phyloP scores from a whole-genome alignment of 176 grass and related monocot species.

The Avena sativa region DNA sequence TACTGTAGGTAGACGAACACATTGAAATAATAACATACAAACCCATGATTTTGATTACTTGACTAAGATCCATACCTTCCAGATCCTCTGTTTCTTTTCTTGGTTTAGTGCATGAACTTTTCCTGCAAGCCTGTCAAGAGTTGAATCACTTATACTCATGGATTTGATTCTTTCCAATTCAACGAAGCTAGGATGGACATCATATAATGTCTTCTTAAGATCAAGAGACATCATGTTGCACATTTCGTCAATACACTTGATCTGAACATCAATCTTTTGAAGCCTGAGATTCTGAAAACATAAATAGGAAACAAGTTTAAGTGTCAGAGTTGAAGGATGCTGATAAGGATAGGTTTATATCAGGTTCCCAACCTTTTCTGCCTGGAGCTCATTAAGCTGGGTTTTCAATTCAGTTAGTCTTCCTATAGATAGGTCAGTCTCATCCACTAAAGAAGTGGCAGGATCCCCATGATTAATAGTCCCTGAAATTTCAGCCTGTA shows the following conservation, averaged over 20 bases:
- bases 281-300: constrained; percentile 76
- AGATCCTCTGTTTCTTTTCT: constrained; percentile 76
- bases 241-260: constrained; percentile 68
- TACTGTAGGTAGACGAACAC: neutral
- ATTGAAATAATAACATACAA: constrained; percentile 5
- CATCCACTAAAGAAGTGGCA: constrained; percentile 54
- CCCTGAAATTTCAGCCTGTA: constrained; percentile 79
- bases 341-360: neutral
- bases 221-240: constrained; percentile 76
- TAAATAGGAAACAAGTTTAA: constrained; percentile 26
- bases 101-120: constrained; percentile 67
- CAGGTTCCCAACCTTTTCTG: constrained; percentile 67
- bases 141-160: constrained; percentile 71
- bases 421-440: constrained; percentile 61
- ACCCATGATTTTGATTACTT: neutral
- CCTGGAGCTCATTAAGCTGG: constrained; percentile 72
- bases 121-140: constrained; percentile 58
- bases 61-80: constrained; percentile 58
- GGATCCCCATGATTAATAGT: constrained; percentile 57
- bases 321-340: neutral
- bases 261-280: constrained; percentile 63
- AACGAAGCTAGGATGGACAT: constrained; percentile 79
- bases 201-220: constrained; percentile 60
- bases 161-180: constrained; percentile 49
- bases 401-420: constrained; percentile 63